Conservation (phyloP, 1,284 basidiomycete species). For the Cutaneotrichosporon spelunceum region DNA sequence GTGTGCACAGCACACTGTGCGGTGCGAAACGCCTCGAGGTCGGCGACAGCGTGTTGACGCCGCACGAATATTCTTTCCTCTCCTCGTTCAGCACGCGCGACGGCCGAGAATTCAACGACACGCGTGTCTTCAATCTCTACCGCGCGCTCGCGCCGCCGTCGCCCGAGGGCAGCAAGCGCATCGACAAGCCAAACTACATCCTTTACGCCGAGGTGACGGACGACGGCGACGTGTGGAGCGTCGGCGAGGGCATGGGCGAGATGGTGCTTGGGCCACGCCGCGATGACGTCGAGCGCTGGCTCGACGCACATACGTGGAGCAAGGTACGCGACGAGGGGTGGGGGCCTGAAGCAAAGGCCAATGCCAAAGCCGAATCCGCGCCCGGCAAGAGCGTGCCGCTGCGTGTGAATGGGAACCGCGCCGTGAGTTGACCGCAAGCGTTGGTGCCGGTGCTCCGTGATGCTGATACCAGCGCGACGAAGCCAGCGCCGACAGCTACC, state of each 20-base stretch:
- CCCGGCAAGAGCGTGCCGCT: background rate
- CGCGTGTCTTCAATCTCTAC: slow-evolving; percentile 4
- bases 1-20: background rate
- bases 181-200: slow-evolving; percentile 7
- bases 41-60: slow-evolving; percentile 1
- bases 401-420: background rate
- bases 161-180: background rate
- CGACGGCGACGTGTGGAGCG: slow-evolving; percentile 5
- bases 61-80: slow-evolving; percentile 3
- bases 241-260: slow-evolving; percentile 2
- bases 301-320: slow-evolving; percentile 4
- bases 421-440: background rate
- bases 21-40: background rate
- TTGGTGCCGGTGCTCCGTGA: too few relatives aligned
- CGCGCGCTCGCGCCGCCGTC: background rate
- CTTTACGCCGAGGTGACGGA: slow-evolving; percentile 6
- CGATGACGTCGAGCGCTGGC: slow-evolving; percentile 1
- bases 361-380: background rate
- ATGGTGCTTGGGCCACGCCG: background rate
- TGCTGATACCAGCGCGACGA: background rate
- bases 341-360: background rate
- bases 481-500: background rate
- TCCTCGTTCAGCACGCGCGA: background rate
- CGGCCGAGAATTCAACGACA: slow-evolving; percentile 1
- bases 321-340: slow-evolving; percentile 1